Evolutionary conservation across 371 early-diverging fungal genomes (phyloP), one percentile per base, ranked within the genome.

Genomic region (Mortierella sp.): DNA sequence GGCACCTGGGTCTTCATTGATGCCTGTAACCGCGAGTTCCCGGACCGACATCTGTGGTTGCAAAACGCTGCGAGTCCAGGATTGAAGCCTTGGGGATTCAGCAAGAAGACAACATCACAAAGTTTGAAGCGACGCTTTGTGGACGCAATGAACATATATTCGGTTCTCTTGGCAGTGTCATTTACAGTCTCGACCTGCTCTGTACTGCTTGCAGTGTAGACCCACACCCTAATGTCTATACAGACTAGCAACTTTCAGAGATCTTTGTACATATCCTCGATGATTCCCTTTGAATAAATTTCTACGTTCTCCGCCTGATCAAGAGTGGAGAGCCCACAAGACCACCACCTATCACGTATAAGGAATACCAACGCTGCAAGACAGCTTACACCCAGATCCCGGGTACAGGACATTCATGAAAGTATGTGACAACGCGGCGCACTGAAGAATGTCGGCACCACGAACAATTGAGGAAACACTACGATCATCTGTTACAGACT

Each of bases 381-480:
- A n/a, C n/a, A n/a, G n/a, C n/a, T n/a, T n/a, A n/a, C n/a, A n/a
- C n/a, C n/a, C n/a, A n/a, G n/a, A n/a, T n/a, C n/a, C n/a, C n/a
- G n/a, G n/a, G n/a, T n/a, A n/a, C n/a, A n/a, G n/a, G n/a, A n/a
- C n/a, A n/a, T n/a, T n/a, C n/a, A n/a, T 94, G 93, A 98, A 96
- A 57, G 93, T 93, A n/a, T 98, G 98, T 43, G 96, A 95, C 56
- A 95, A 82, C 84, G 97, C 95, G 78, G 98, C 98, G 83, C 98
- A 97, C 85, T 94, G 94, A 48, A 97, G 88, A 46, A 97, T n/a
- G n/a, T n/a, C 98, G 67, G 95, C 94, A 77, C 98, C 98, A 79
- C 96, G 93, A 43, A 97, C 92, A 74, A 93, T 84, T 51, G 94
- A 89, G 54, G 84, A 83, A 19, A 96, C 95, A 82, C 97, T 97